Evolutionary conservation across 2,329 filamentous ascomycete species (phyloP).

Genomic region (Cladosporium cucumerinum): DNA sequence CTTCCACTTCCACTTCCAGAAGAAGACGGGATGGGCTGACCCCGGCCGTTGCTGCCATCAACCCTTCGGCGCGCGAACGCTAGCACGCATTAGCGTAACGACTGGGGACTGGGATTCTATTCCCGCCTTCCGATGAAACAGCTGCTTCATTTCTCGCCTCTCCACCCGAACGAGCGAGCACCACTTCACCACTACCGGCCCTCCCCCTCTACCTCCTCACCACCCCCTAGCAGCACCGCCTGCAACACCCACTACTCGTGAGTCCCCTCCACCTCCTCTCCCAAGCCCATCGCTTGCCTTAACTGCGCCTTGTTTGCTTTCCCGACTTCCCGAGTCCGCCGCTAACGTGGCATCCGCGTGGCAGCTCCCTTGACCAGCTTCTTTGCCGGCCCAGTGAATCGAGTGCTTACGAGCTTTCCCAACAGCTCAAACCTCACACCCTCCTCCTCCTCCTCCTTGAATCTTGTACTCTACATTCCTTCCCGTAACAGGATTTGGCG

Average conservation of each 20-base stretch:
- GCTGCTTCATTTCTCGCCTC: constrained; percentile 16
- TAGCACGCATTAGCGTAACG: constrained; percentile 15
- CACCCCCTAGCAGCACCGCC: constrained; percentile 6
- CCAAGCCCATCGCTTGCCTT: neutral
- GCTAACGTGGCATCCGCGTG: constrained; percentile 13
- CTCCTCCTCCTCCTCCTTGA: neutral
- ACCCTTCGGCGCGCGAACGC: constrained; percentile 8
- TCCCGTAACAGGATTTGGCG: constrained; percentile 10
- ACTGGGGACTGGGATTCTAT: constrained; percentile 7
- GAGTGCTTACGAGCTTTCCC: constrained; percentile 1
- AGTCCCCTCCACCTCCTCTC: neutral
- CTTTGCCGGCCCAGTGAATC: neutral
- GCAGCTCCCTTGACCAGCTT: constrained; percentile 12
- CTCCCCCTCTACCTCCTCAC: constrained; percentile 2
- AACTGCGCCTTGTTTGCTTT: constrained; percentile 8
- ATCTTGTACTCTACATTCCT: constrained; percentile 15
- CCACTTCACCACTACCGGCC: constrained; percentile 2
- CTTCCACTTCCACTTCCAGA: constrained; percentile 12
- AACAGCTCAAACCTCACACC: neutral
- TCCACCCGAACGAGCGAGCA: constrained; percentile 6
- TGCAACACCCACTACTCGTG: constrained; percentile 1
- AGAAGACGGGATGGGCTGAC: constrained; percentile 8
- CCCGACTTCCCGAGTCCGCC: constrained; percentile 8
- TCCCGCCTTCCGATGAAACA: constrained; percentile 9
- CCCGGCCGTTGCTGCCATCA: constrained; percentile 12